Conservation (phyloP, 2,329 filamentous ascomycete species). For the Sarocladium brachiariae region DNA sequence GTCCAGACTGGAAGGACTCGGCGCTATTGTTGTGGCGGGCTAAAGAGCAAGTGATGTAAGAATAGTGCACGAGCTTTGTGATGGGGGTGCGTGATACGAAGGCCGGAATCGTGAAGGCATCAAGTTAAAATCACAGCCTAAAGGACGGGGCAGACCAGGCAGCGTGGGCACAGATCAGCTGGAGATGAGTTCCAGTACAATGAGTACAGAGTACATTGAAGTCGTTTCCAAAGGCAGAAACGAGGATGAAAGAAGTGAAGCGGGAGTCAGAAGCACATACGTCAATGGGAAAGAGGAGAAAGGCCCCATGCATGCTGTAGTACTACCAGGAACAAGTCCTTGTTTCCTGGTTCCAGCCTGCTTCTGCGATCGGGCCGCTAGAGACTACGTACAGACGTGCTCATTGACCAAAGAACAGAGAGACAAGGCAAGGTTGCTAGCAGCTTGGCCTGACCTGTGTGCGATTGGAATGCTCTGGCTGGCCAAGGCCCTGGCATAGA, state of each 20-base stretch:
- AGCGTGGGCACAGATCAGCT: no score
- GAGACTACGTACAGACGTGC: no score
- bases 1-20: slow-evolving; percentile 8
- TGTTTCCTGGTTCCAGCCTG: slow-evolving; percentile 3
- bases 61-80: background rate
- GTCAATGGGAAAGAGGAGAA: slow-evolving; percentile 8
- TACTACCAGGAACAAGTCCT: slow-evolving; percentile 2
- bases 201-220: no score
- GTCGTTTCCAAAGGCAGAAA: background rate
- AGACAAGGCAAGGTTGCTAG: slow-evolving; percentile 3
- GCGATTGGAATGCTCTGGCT: no score
- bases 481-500: slow-evolving; percentile 1
- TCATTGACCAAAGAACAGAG: background rate
- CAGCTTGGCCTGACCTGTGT: no score
- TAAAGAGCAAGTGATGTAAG: background rate
- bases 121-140: background rate
- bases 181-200: no score
- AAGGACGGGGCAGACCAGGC: no score
- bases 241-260: background rate
- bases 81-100: background rate
- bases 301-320: no score
- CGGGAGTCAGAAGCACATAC: no score
- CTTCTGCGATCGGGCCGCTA: background rate
- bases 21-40: slow-evolving; percentile 1
- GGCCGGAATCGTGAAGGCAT: background rate